Conservation (phyloP, 129 eudicot species). For the Arctium minus region DNA sequence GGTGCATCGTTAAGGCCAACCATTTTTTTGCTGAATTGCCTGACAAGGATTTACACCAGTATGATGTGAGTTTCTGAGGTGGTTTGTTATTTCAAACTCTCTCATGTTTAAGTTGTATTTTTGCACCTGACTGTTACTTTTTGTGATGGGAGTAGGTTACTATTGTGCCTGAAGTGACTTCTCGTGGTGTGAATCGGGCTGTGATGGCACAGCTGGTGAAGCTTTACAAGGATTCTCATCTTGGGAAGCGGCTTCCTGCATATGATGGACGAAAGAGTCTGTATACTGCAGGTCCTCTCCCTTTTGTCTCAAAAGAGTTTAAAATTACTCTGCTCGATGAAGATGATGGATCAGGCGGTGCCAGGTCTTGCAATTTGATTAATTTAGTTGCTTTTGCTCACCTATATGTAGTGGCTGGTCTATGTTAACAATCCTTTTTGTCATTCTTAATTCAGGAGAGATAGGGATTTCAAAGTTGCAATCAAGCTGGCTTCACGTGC, state of each 20-base stretch:
- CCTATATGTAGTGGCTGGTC: neutral
- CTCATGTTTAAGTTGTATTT: neutral
- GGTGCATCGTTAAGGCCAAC: conserved; percentile 89
- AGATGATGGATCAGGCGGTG: conserved; percentile 59
- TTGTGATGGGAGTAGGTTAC: conserved; percentile 47
- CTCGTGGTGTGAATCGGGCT: conserved; percentile 66
- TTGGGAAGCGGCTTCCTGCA: conserved; percentile 84
- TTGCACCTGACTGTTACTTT: neutral
- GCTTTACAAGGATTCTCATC: conserved; percentile 69
- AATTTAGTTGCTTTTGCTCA: conserved; percentile 2
- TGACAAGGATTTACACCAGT: conserved; percentile 73
- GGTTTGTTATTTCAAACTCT: neutral
- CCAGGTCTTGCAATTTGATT: conserved; percentile 41
- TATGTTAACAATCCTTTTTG: neutral
- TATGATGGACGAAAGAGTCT: conserved; percentile 92
- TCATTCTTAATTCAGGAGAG: conserved; percentile 48
- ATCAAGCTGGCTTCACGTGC: conserved; percentile 91
- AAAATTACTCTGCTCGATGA: conserved; percentile 59
- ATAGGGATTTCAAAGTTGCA: conserved; percentile 75
- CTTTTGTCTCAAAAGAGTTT: conserved; percentile 77
- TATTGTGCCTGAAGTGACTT: conserved; percentile 78
- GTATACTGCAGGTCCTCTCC: conserved; percentile 93
- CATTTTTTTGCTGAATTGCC: conserved; percentile 88
- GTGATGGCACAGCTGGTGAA: conserved; percentile 79
- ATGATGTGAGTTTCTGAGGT: conserved; percentile 66